Base-by-base conservation (phyloP, 2,329 filamentous ascomycete species). In the Rhynchosporium graminicola region DNA sequence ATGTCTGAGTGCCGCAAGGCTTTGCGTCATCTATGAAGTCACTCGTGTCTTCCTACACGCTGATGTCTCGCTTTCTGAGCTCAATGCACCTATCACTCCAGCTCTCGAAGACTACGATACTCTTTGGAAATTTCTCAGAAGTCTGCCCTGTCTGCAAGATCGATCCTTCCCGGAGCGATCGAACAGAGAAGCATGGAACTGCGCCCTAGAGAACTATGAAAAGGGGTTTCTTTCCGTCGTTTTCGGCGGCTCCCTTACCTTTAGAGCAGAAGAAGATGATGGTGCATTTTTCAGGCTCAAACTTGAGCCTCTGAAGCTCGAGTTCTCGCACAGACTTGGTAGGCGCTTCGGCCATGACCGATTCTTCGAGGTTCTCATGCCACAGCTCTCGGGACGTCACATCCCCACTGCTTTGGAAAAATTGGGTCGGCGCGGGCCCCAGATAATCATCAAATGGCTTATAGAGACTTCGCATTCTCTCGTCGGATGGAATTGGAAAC, bases 341-440 rank as follows among this genome's bases (percentile, higher is more conserved):
- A 79, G 85, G 12, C 80, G 80, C 4, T 86, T 86, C 65, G 84
- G 85, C 0, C 73, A 79, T 0, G 84, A 88, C 65, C 78, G 85
- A 0, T 87, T 87, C 51, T 64, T 88, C 1, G 83, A 87, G 59
- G 62, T 88, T 0, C 70, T 79, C 4, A 75, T 87, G 4, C 84
- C 85, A 0, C 77, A 77, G 0, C 75, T 79, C 0, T 73, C 69
- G 1, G 72, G 71, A 0, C 73, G 68, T 15, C 42, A 51, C 2
- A 67, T 73, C 1, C 68, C 71, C 0, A 73, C 76, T 0, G 56
- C 64, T 0, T 55, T 73, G 0, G 62, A 77, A 2, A 75, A 72
- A 15, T 68, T 78, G 1, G 69, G 76, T 3, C 72, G 73, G 0
- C 64, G 69, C 0, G 74, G 74, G 0, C 65, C 73, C 0, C 66